Conservation (phyloP, 192 early-diverging fungal genomes). For the Entomortierella chlamydospora region DNA sequence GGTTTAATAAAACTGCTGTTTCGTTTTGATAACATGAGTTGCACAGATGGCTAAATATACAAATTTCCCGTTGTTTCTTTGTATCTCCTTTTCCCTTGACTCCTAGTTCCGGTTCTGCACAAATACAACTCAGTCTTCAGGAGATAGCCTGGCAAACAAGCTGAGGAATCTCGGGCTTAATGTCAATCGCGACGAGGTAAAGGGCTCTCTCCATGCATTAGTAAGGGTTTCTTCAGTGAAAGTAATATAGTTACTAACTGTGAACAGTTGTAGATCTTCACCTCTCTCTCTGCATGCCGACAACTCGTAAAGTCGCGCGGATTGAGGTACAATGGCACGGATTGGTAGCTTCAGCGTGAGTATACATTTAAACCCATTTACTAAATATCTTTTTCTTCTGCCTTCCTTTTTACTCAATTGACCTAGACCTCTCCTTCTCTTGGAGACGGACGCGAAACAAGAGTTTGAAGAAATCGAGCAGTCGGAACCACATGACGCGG, state of each 20-base stretch:
- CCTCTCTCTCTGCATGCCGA: conserved; percentile 83
- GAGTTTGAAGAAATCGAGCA: conserved; percentile 76
- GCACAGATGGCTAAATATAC: too few relatives aligned
- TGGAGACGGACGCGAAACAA: conserved; percentile 76
- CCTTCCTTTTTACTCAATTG: too few relatives aligned
- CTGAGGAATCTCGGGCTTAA: conserved; percentile 76
- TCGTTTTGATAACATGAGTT: too few relatives aligned
- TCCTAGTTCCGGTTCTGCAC: conserved; percentile 84
- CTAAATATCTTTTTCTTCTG: too few relatives aligned
- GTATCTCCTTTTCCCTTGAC: too few relatives aligned
- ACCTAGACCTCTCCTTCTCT: conserved; percentile 82
- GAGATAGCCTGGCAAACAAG: conserved; percentile 63
- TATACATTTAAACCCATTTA: too few relatives aligned
- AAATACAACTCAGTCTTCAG: conserved; percentile 88
- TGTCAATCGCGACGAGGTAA: conserved; percentile 68
- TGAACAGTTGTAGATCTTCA: conserved; percentile 69
- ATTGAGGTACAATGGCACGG: conserved; percentile 46
- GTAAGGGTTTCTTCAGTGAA: not conserved
- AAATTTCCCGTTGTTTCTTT: too few relatives aligned
- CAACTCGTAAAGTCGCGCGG: conserved; percentile 62
- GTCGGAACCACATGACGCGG: conserved; percentile 72
- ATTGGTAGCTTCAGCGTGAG: too few relatives aligned
- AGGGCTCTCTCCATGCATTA: not conserved
- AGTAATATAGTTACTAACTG: not conserved
- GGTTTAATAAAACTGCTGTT: too few relatives aligned